These are phyloP conservation scores for Saturnispora dispora DNA, from an alignment of 805 yeast genomes.

Conservation along the genomic window DNA sequence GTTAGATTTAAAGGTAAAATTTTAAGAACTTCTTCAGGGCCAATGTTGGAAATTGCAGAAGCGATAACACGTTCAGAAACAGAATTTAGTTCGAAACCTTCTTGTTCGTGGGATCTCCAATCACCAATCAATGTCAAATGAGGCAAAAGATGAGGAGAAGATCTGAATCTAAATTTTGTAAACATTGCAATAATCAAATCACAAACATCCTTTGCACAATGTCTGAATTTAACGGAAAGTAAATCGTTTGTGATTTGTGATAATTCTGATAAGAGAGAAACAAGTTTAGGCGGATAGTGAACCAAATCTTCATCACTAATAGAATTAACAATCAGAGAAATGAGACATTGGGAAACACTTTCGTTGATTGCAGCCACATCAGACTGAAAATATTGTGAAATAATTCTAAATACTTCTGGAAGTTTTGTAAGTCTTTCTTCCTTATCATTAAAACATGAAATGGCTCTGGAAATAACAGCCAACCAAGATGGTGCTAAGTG, in stretches of 20 bases:
- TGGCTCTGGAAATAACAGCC: conserved; percentile 86
- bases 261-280: conserved; percentile 42
- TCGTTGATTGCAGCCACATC: conserved; percentile 53
- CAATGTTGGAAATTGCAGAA: conserved; percentile 69
- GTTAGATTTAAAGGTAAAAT: conserved; percentile 72
- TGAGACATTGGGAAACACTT: conserved; percentile 81
- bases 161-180: conserved; percentile 50
- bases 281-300: conserved; percentile 47
- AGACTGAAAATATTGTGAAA: conserved; percentile 59
- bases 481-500: conserved; percentile 92
- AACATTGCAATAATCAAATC: conserved; percentile 57
- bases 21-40: conserved; percentile 75
- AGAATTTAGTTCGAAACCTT: conserved; percentile 54
- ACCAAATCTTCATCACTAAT: conserved; percentile 52
- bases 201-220: conserved; percentile 66
- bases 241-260: conserved; percentile 46
- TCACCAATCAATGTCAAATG: conserved; percentile 69
- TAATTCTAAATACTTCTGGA: conserved; percentile 45
- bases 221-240: conserved; percentile 64
- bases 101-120: conserved; percentile 74
- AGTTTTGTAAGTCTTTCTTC: conserved; percentile 44
- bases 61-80: conserved; percentile 78
- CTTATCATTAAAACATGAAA: conserved; percentile 39
- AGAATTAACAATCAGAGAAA: conserved; percentile 63
- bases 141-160: conserved; percentile 61